A percentile compares a stretch with the other conserved stretches of the same genome.
These are phyloP conservation scores for Esteya vermicola DNA, from an alignment of 2,329 filamentous ascomycete species.

Conservation along the genomic window DNA sequence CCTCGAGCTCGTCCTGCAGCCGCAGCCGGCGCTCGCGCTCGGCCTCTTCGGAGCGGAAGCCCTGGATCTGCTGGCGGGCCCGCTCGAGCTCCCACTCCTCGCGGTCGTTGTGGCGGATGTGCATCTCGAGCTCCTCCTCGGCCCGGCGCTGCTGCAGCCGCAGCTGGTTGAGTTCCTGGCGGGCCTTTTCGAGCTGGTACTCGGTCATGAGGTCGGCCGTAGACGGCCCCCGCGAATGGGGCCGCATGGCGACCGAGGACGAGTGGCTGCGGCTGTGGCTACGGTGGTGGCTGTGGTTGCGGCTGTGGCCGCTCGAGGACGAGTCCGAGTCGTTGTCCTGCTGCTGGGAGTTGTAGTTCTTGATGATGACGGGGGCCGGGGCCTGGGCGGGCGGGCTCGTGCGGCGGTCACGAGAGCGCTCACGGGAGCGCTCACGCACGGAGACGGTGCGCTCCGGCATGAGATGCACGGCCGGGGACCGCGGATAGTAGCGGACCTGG, in stretches of 20 bases:
- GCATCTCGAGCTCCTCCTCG: slow-evolving; percentile 30
- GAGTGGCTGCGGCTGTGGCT: no score
- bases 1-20: slow-evolving; percentile 27
- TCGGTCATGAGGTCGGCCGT: slow-evolving; percentile 22
- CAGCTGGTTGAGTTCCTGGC: slow-evolving; percentile 30
- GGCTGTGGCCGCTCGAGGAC: slow-evolving; percentile 10
- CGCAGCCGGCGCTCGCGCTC: slow-evolving; percentile 27
- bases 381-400: slow-evolving; percentile 21
- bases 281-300: no score
- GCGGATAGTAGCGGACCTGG: slow-evolving; percentile 23
- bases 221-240: slow-evolving; percentile 11
- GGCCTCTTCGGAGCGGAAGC: slow-evolving; percentile 25
- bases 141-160: slow-evolving; percentile 25
- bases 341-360: slow-evolving; percentile 31
- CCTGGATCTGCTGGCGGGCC: slow-evolving; percentile 27
- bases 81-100: slow-evolving; percentile 24
- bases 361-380: slow-evolving; percentile 41
- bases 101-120: slow-evolving; percentile 33
- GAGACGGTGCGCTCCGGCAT: slow-evolving; percentile 32
- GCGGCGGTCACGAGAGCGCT: slow-evolving; percentile 29
- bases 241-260: slow-evolving; percentile 15
- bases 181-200: slow-evolving; percentile 20
- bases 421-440: slow-evolving; percentile 18
- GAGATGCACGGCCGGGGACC: slow-evolving; percentile 25
- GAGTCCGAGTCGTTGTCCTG: slow-evolving; percentile 27